Base-by-base conservation (phyloP, 345 rosid genomes). In the Hevea brasiliensis region DNA sequence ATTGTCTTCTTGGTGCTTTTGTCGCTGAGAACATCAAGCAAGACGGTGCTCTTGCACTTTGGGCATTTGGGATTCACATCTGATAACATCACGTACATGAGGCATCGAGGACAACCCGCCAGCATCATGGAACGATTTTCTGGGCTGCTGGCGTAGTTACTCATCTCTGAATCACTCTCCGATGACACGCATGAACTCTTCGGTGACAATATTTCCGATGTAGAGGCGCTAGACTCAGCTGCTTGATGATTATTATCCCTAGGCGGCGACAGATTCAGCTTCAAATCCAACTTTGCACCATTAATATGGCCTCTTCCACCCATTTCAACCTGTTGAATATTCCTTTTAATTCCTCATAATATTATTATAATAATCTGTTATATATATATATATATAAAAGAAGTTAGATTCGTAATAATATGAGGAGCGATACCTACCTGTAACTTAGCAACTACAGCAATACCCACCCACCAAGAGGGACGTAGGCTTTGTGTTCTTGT, bases 81-180 rank as follows among this genome's bases (percentile, higher is more conserved):
- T 6, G 88, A 84, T 27, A 84, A n/a, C 90, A 89, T 87, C 57
- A 87, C 84, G 62, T 85, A 89, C 90, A 87, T 84, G 41, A 89
- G 81, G 79, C 93, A 89, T 44, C 85, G 73, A 47, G 87, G 85
- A 48, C 93, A 89, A 3, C 93, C 93, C 17, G 75, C 87, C 13
- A 89, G 68, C 69, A 83, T 41, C 93, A 89, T 82, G 11, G 81
- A 41, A 53, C 64, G 55, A 18, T 21, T 57, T 21, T 61, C 82
- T 0, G 75, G 63, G 50, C 74, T 71, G 26, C 82, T 61, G 60
- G 72, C 37, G 37, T 32, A 32, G n/a, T 17, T 44, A 29, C 17
- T 74, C 17, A 45, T 20, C 14, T n/a, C 35, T 42, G 80, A 81
- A 3, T 73, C 77, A 1, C 75, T 21, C 71, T 76, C 85, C 12